phyloP scores from a whole-genome alignment of 495 filamentous ascomycete species.

The Podospora bellae-mahoneyi region DNA sequence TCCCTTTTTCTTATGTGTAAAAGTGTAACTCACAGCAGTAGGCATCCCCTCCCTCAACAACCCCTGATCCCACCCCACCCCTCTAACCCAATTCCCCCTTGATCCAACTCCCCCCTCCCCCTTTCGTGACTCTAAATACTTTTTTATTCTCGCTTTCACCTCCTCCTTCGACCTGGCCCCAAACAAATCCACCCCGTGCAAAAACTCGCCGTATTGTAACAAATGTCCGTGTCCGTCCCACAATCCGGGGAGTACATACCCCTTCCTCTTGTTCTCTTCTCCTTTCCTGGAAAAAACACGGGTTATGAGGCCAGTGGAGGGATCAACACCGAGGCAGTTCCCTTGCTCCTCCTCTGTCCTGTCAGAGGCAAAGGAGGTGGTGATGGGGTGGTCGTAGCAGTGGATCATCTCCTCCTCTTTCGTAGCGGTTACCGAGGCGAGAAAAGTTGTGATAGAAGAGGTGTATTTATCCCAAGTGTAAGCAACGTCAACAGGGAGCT shows the following conservation, averaged over 20 bases:
- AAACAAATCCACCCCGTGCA: conserved; percentile 58
- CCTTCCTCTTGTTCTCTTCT: background rate
- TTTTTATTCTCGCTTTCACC: conserved; percentile 43
- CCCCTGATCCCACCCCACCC: conserved; percentile 65
- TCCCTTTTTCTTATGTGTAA: background rate
- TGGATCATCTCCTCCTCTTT: background rate
- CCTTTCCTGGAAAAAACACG: background rate
- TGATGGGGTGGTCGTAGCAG: background rate
- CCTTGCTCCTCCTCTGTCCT: background rate
- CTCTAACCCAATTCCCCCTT: conserved; percentile 54
- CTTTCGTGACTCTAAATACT: conserved; percentile 40
- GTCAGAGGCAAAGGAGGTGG: background rate
- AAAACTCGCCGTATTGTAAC: conserved; percentile 60
- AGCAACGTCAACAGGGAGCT: background rate
- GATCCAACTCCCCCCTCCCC: conserved; percentile 37
- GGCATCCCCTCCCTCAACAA: conserved; percentile 56
- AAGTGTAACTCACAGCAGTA: conserved; percentile 50
- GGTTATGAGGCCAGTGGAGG: background rate
- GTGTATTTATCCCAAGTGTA: background rate
- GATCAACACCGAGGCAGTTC: background rate
- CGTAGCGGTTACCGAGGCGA: no score
- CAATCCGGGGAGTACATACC: conserved; percentile 53
- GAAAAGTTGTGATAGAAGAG: background rate
- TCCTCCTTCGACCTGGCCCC: conserved; percentile 50
- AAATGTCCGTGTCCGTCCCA: conserved; percentile 67